Percentiles rank a stretch among this genome's conserved stretches.
phyloP scores from a whole-genome alignment of 208 protist genomes.

The Novymonas esmeraldas region DNA sequence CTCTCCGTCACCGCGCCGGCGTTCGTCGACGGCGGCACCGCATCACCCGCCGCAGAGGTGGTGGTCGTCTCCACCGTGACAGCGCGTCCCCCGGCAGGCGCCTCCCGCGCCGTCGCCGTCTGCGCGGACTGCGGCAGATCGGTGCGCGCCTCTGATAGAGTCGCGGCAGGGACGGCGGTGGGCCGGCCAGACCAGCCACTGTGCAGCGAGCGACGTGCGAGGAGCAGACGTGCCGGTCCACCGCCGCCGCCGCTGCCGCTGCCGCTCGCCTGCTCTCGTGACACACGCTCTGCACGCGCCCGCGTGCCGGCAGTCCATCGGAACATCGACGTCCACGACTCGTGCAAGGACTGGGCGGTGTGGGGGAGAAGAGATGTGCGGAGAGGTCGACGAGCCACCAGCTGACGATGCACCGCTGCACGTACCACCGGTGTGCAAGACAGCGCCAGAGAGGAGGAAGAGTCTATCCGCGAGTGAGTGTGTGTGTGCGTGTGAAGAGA shows the following conservation, averaged over 20 bases:
- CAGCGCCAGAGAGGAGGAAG: no score
- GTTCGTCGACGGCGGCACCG: not conserved
- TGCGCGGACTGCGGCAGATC: no score
- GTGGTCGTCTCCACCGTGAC: no score
- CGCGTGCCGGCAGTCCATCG: constrained; percentile 55
- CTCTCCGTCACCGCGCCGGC: not conserved
- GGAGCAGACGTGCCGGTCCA: constrained; percentile 15
- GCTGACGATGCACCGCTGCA: no score
- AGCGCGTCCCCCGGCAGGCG: no score
- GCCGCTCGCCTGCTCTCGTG: constrained; percentile 26
- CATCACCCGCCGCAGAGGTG: not conserved
- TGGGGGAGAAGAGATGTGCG: no score
- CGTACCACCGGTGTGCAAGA: no score
- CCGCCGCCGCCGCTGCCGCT: not conserved
- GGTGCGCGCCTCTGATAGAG: not conserved
- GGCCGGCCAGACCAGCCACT: no score
- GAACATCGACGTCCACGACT: constrained; percentile 46
- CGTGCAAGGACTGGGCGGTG: no score
- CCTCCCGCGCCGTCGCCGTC: no score
- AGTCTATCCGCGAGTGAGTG: not conserved
- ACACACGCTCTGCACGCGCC: constrained; percentile 35
- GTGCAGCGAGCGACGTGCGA: constrained; percentile 3
- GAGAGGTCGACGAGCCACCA: no score
- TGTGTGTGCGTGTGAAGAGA: not conserved
- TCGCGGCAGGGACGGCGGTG: not conserved